Evolutionary conservation across 2,329 filamentous ascomycete genomes (phyloP).

Genomic region (Fonsecaea erecta): DNA sequence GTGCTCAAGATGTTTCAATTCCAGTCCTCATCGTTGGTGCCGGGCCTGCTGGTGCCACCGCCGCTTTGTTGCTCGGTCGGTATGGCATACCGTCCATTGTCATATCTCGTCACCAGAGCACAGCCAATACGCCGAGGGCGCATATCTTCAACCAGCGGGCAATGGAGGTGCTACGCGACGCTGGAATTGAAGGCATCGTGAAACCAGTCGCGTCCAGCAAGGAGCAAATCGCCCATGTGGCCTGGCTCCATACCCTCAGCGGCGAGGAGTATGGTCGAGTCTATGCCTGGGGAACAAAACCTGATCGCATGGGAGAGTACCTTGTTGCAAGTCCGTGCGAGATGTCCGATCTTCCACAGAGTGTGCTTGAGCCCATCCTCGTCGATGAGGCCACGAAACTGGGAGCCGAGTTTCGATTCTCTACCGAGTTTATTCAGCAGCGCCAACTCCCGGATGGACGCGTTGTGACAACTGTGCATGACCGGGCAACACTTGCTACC

Average conservation of each 20-base stretch:
- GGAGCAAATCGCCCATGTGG: conserved; percentile 42
- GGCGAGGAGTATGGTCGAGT: conserved; percentile 51
- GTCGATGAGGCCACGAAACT: conserved; percentile 43
- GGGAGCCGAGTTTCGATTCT: conserved; percentile 47
- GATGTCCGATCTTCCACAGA: conserved; percentile 50
- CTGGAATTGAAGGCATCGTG: conserved; percentile 32
- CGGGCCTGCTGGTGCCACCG: conserved; percentile 59
- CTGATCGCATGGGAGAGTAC: conserved; percentile 44
- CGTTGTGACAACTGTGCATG: conserved; percentile 41
- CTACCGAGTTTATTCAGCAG: conserved; percentile 43
- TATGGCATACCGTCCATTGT: conserved; percentile 46
- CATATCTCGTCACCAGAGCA: conserved; percentile 18
- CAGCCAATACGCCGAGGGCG: conserved; percentile 24
- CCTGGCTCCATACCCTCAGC: conserved; percentile 48
- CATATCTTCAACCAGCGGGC: conserved; percentile 27
- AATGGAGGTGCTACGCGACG: conserved; percentile 23
- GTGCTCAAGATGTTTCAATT: conserved; percentile 1
- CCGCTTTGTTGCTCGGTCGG: conserved; percentile 59
- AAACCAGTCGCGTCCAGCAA: conserved; percentile 41
- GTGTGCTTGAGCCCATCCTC: conserved; percentile 48
- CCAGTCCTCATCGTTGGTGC: conserved; percentile 53
- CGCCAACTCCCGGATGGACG: conserved; percentile 24
- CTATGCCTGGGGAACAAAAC: conserved; percentile 50
- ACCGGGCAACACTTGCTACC: conserved; percentile 50
- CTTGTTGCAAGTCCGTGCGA: conserved; percentile 47